Percentiles rank a stretch among this genome's conserved stretches.
Conservation (phyloP, 1,284 basidiomycete species). For the Filobasidium uniguttulatum region DNA sequence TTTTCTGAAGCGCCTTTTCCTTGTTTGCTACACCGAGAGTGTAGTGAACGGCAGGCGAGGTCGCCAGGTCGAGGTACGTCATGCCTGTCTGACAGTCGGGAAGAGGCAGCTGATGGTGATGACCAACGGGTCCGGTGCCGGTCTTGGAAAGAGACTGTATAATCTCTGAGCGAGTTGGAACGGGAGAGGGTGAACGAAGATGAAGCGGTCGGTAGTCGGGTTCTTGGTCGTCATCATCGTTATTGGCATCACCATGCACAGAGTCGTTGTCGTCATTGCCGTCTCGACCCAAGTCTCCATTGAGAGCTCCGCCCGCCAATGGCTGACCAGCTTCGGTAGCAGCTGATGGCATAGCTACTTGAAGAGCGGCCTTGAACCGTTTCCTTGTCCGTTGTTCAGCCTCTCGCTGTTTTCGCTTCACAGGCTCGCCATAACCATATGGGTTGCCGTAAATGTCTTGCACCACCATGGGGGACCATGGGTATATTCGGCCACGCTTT, state of each 20-base stretch:
- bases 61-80: conserved; percentile 33
- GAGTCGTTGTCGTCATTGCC: too few relatives aligned
- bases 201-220: conserved; percentile 21
- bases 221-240: conserved; percentile 13
- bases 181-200: conserved; percentile 30
- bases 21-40: conserved; percentile 34
- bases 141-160: conserved; percentile 31
- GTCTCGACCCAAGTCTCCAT: too few relatives aligned
- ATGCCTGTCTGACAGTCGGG: background rate
- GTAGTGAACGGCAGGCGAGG: conserved; percentile 32
- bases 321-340: conserved; percentile 25
- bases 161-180: conserved; percentile 26
- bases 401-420: background rate
- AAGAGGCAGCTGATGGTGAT: background rate
- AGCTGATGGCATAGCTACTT: conserved; percentile 28
- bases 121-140: background rate
- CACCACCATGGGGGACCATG: conserved; percentile 34
- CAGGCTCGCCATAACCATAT: background rate
- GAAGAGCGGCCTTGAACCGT: conserved; percentile 25
- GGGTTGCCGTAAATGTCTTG: conserved; percentile 17
- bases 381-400: conserved; percentile 21
- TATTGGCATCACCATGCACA: too few relatives aligned
- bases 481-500: conserved; percentile 33
- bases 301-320: too few relatives aligned
- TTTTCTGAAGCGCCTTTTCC: conserved; percentile 33